A percentile compares a stretch with the other conserved stretches of the same genome.
These are phyloP conservation scores for Pseudogymnoascus sp. DNA, from an alignment of 2,329 filamentous ascomycete species.

Conservation along the genomic window DNA sequence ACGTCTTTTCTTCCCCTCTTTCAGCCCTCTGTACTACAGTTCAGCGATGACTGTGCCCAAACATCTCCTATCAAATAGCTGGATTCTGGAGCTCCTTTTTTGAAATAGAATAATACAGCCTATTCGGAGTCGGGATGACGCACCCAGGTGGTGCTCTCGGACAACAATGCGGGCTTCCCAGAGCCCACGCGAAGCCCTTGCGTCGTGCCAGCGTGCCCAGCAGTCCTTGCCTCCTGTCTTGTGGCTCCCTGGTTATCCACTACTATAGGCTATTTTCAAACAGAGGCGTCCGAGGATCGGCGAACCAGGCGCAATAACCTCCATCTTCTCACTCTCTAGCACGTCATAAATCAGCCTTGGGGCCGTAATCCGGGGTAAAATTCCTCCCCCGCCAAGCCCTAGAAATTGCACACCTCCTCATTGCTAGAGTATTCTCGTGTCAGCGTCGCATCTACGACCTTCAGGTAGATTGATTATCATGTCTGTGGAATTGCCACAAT, in stretches of 20 bases:
- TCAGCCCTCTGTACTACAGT: background rate
- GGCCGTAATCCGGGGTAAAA: constrained; percentile 1
- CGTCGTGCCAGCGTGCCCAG: background rate
- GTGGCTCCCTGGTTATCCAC: background rate
- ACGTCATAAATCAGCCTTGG: background rate
- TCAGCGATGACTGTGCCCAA: background rate
- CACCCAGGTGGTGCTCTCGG: background rate
- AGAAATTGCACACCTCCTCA: background rate
- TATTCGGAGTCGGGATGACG: background rate
- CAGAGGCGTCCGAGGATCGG: background rate
- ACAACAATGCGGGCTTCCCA: background rate
- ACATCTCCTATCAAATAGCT: background rate
- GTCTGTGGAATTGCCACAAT: background rate
- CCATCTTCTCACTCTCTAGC: background rate
- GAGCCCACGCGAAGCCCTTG: background rate
- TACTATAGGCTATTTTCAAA: background rate
- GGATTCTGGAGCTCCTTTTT: background rate
- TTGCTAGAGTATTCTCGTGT: background rate
- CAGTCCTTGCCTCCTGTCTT: background rate
- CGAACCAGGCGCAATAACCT: background rate
- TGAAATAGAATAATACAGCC: background rate
- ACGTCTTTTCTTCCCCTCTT: background rate
- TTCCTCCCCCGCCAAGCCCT: background rate
- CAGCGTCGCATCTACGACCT: background rate
- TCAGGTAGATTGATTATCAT: background rate